phyloP scores from a whole-genome alignment of 345 rosid species.

The Salix dunnii region DNA sequence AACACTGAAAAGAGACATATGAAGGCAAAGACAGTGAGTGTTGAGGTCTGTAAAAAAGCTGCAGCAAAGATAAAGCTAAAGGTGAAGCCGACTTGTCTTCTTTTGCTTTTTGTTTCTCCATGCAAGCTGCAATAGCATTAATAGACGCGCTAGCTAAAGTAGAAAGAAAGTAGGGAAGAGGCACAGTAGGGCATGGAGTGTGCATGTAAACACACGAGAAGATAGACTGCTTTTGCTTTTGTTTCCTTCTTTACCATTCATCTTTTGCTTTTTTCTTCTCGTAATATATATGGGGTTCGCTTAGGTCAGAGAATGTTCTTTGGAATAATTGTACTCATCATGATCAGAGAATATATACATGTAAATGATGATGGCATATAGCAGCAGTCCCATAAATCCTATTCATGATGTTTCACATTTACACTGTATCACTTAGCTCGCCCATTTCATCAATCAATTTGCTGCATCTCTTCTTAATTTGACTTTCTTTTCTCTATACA shows the following conservation, averaged over 20 bases:
- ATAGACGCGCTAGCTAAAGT: background rate
- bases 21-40: constrained; percentile 18
- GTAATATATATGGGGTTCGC: background rate
- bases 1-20: background rate
- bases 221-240: constrained; percentile 16
- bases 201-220: constrained; percentile 16
- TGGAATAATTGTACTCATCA: constrained; percentile 14
- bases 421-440: background rate
- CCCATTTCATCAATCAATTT: background rate
- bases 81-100: constrained; percentile 24
- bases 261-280: constrained; percentile 14
- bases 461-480: background rate
- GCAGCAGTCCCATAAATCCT: background rate
- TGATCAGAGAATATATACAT: background rate
- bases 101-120: constrained; percentile 22
- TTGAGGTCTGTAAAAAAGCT: constrained; percentile 10
- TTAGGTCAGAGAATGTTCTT: constrained; percentile 22
- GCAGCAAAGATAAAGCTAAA: constrained; percentile 30
- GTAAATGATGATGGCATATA: too few species aligned
- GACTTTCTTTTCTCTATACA: background rate
- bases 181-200: background rate
- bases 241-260: background rate
- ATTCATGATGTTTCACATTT: background rate
- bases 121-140: background rate
- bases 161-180: background rate